Conservation (phyloP, 495 filamentous ascomycete species). For the Neurospora discreta region DNA sequence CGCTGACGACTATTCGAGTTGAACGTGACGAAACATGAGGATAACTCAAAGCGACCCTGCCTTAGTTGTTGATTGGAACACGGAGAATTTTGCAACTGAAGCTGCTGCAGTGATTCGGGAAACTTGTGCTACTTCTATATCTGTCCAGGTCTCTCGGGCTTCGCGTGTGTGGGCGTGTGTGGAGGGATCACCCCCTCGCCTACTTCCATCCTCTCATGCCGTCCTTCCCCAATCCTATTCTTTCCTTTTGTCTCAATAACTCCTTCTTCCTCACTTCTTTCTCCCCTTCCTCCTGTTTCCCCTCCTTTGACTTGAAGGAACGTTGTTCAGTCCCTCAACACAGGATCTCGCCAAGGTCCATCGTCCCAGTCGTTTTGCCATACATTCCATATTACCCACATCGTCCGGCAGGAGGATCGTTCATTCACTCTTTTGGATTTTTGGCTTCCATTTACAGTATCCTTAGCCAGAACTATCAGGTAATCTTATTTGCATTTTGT, state of each 20-base stretch:
- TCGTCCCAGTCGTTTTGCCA: not conserved
- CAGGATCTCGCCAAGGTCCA: not conserved
- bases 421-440: not conserved
- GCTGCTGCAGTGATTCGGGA: not conserved
- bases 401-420: not conserved
- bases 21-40: not conserved
- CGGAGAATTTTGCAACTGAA: constrained; percentile 3
- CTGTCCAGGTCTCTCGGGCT: constrained; percentile 4
- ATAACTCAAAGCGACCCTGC: not conserved
- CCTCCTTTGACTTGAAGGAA: not conserved
- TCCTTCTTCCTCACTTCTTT: constrained; percentile 4
- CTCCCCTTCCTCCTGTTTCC: not conserved
- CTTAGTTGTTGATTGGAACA: not conserved
- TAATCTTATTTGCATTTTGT: not conserved
- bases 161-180: not conserved
- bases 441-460: not conserved
- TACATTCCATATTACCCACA: not conserved
- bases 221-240: not conserved
- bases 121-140: constrained; percentile 18
- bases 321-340: not conserved
- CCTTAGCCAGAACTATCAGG: not conserved
- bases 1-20: not conserved
- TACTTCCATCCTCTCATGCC: not conserved
- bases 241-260: not conserved
- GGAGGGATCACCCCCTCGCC: not conserved